phyloP scores from a whole-genome alignment of 345 rosid species.

The Euphorbia tirucalli region DNA sequence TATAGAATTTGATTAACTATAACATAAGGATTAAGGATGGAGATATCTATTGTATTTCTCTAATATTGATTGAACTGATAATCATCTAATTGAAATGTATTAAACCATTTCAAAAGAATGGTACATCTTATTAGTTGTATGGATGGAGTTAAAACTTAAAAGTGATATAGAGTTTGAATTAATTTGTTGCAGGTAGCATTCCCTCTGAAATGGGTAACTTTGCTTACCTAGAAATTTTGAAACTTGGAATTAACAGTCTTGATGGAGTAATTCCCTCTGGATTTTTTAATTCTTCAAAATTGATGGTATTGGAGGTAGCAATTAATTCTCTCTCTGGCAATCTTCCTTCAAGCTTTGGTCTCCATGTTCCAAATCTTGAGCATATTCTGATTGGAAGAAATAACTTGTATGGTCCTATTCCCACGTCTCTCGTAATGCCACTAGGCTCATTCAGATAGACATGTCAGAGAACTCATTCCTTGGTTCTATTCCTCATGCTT shows the following conservation, averaged over 20 bases:
- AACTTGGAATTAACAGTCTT: background rate
- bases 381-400: background rate
- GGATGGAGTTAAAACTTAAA: too few relatives aligned
- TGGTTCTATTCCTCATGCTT: constrained; percentile 17
- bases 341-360: background rate
- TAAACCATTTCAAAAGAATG: too few relatives aligned
- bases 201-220: background rate
- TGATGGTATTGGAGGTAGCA: background rate
- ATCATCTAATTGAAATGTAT: too few relatives aligned
- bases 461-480: constrained; percentile 1
- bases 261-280: background rate
- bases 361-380: constrained; percentile 14
- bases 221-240: background rate
- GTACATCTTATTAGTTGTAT: too few relatives aligned
- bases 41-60: too few relatives aligned
- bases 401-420: constrained; percentile 5
- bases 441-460: background rate
- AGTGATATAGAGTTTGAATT: too few relatives aligned
- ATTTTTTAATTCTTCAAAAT: background rate
- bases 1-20: too few relatives aligned
- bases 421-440: constrained; percentile 11
- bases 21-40: too few relatives aligned
- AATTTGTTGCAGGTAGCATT: background rate
- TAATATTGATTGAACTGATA: too few relatives aligned
- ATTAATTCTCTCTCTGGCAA: background rate